Percentiles rank a stretch among this genome's conserved stretches.
Conservation (phyloP, 2,329 filamentous ascomycete genomes). For the Tolypocladium ophioglossoides region DNA sequence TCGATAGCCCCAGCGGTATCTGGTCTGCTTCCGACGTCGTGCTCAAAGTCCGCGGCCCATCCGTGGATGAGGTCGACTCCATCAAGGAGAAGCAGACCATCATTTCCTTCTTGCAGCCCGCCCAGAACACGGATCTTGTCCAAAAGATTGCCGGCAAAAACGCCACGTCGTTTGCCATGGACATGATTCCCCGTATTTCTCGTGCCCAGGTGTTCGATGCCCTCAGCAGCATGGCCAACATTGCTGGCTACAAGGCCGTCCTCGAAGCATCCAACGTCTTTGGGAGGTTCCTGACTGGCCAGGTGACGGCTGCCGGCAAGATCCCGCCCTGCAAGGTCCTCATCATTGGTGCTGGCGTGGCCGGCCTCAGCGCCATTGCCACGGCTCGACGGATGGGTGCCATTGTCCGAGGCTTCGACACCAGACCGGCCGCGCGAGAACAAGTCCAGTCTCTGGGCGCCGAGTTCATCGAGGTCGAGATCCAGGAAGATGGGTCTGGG, state of each 20-base stretch:
- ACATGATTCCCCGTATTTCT: conserved; percentile 84
- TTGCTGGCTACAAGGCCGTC: conserved; percentile 87
- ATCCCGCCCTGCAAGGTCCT: conserved; percentile 86
- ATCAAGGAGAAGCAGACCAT: conserved; percentile 62
- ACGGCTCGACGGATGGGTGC: conserved; percentile 79
- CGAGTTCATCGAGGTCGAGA: conserved; percentile 79
- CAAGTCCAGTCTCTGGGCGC: conserved; percentile 86
- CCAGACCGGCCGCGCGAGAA: conserved; percentile 75
- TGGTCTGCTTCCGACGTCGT: conserved; percentile 71
- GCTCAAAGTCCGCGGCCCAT: conserved; percentile 73
- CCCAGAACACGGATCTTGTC: conserved; percentile 67
- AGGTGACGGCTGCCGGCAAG: conserved; percentile 82
- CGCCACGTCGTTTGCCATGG: conserved; percentile 79
- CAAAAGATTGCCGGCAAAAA: conserved; percentile 60
- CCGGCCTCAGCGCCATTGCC: conserved; percentile 78
- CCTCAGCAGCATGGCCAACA: conserved; percentile 87
- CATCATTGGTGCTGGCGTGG: conserved; percentile 83
- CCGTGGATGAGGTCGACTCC: conserved; percentile 55
- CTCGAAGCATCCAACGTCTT: conserved; percentile 84
- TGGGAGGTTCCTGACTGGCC: conserved; percentile 77
- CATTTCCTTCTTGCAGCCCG: conserved; percentile 75
- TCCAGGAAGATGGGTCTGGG: conserved; percentile 75
- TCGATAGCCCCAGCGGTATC: conserved; percentile 54
- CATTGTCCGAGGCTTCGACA: conserved; percentile 85
- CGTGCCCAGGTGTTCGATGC: conserved; percentile 83